Conservation (phyloP, 768 basidiomycete genomes). For the Boletus reticuloceps region DNA sequence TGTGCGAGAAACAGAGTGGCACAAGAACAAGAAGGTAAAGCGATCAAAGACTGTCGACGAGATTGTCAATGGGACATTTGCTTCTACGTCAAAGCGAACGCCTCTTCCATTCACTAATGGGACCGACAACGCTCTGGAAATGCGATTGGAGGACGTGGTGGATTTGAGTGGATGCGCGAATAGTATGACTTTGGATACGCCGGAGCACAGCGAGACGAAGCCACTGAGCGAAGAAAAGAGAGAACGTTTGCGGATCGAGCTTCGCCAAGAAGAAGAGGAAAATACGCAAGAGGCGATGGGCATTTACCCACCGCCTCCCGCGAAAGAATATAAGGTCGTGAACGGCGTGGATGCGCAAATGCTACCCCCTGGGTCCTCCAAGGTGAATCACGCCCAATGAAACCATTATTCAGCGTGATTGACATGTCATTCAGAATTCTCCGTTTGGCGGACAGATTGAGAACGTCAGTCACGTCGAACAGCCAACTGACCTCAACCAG, state of each 20-base stretch:
- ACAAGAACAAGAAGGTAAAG: slow-evolving; percentile 20
- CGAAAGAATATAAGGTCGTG: neutral
- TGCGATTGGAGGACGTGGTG: slow-evolving; percentile 15
- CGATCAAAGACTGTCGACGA: slow-evolving; percentile 13
- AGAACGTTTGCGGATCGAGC: slow-evolving; percentile 20
- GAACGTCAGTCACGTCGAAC: slow-evolving; percentile 17
- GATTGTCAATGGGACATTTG: slow-evolving; percentile 8
- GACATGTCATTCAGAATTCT: slow-evolving; percentile 3
- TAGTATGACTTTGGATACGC: slow-evolving; percentile 22
- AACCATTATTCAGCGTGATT: neutral
- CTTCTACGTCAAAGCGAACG: neutral
- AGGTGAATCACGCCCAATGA: slow-evolving; percentile 4
- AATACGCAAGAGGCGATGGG: slow-evolving; percentile 53
- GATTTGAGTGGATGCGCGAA: slow-evolving; percentile 31
- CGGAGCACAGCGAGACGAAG: slow-evolving; percentile 10
- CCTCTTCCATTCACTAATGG: neutral
- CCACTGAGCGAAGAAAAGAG: slow-evolving; percentile 7
- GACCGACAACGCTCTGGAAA: neutral
- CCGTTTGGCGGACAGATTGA: neutral
- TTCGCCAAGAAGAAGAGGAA: slow-evolving; percentile 56
- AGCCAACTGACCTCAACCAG: slow-evolving; percentile 24
- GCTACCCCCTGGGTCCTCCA: slow-evolving; percentile 2
- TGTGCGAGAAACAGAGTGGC: slow-evolving; percentile 8
- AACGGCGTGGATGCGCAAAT: slow-evolving; percentile 16
- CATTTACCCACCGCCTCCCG: slow-evolving; percentile 7